Conservation (phyloP, 176 grass and related monocot genomes). For the Alopecurus myosuroides region DNA sequence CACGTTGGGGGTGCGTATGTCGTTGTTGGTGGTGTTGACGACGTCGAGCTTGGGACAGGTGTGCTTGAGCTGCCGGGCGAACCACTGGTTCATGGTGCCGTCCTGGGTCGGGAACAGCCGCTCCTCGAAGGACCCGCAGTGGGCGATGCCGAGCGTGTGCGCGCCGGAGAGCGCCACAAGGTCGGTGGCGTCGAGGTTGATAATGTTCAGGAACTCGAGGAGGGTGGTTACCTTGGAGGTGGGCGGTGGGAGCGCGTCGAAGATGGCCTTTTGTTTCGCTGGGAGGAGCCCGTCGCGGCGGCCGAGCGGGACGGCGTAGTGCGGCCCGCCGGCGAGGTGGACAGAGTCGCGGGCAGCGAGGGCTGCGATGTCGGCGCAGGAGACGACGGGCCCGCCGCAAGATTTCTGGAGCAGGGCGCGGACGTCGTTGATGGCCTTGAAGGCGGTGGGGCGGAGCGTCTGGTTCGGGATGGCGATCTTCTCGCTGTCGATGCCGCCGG, state of each 20-base stretch:
- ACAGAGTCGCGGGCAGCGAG: constrained; percentile 60
- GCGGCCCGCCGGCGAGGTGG: constrained; percentile 30
- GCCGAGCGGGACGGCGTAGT: constrained; percentile 51
- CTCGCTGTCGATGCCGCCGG: constrained; percentile 35
- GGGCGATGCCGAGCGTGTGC: constrained; percentile 77
- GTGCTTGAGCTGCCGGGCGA: constrained; percentile 25
- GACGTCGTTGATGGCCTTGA: constrained; percentile 72
- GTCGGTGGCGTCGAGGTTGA: constrained; percentile 51
- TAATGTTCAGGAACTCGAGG: background rate
- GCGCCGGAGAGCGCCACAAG: constrained; percentile 75
- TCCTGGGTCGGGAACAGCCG: constrained; percentile 51
- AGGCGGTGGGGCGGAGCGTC: constrained; percentile 46
- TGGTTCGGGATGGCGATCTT: constrained; percentile 22
- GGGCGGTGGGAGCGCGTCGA: constrained; percentile 7
- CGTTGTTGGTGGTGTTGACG: constrained; percentile 36
- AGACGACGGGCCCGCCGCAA: constrained; percentile 56
- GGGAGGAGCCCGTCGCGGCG: constrained; percentile 27
- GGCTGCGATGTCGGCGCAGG: constrained; percentile 67
- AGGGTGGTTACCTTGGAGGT: constrained; percentile 5
- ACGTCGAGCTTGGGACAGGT: constrained; percentile 28
- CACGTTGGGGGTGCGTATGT: constrained; percentile 34
- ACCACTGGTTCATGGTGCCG: constrained; percentile 35
- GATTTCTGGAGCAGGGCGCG: constrained; percentile 15
- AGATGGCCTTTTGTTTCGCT: background rate
- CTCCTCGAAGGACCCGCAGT: constrained; percentile 51